These are phyloP conservation scores for Xylaria scruposa DNA, from an alignment of 495 filamentous ascomycete species.

Conservation along the genomic window DNA sequence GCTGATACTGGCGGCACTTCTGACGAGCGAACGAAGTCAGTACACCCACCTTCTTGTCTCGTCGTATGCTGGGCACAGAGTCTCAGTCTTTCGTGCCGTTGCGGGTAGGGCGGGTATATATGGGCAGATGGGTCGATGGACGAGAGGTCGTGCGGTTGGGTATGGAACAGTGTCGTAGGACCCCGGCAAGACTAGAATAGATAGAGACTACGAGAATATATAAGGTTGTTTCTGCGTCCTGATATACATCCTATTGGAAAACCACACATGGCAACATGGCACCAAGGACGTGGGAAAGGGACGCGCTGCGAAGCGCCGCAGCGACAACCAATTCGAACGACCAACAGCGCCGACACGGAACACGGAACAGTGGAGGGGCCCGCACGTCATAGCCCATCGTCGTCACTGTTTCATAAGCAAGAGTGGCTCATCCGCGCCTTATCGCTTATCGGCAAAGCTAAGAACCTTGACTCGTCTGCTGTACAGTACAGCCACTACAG, in stretches of 20 bases:
- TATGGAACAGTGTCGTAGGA: background rate
- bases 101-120: background rate
- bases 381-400: slow-evolving; percentile 16
- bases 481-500: background rate
- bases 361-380: background rate
- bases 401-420: slow-evolving; percentile 23
- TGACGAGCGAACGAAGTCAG: background rate
- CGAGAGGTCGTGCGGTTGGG: background rate
- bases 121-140: background rate
- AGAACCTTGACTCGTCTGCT: background rate
- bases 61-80: background rate
- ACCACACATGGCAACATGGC: slow-evolving; percentile 16
- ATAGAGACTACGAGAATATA: background rate
- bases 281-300: background rate
- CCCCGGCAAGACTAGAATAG: background rate
- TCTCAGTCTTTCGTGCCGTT: background rate
- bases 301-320: background rate
- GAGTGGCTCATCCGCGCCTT: slow-evolving; percentile 18
- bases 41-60: background rate
- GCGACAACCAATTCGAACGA: background rate
- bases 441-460: slow-evolving; percentile 18
- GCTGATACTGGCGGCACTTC: background rate
- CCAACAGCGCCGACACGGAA: background rate
- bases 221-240: background rate
- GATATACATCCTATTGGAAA: background rate